Base-by-base conservation (phyloP, 192 early-diverging fungal genomes). In the Oehlia diaphana region DNA sequence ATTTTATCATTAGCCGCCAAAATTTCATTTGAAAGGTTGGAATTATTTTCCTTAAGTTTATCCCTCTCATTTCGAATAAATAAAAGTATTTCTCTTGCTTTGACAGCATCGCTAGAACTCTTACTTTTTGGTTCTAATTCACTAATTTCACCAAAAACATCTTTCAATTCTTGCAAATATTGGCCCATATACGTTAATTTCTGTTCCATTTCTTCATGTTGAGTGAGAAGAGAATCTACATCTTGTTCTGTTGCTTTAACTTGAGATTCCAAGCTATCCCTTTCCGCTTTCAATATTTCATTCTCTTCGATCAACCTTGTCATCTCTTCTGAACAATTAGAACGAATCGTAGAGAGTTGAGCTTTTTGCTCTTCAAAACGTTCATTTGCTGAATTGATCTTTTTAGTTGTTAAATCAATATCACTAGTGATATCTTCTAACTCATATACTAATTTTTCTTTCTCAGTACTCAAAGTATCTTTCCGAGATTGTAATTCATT, bases 401-500 rank as follows among this genome's bases (percentile, higher is more conserved):
- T 61, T 74, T 42, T 74, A 3, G 10, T 31, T 23, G 53, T 50
- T 21, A 61, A 0, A 23, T 74, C 73, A 13, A 42, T 62, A 33
- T 61, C 31, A 12, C 31, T 16, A 12, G 49, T 62, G 16, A 61
- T 14, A 16, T 61, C 28, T 3, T 62, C 53, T 5, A 74, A 10
- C 14, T 62, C 53, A 31, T 31, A 31, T 6, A 74, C 8, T 9
- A 74, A 58, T 39, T 62, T 74, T 28, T 74, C 50, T 28, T 37
- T 23, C 31, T 74, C 73, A 2, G 62, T 62, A 2, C 23, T 74
- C n/a, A 74, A 74, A 53, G n/a, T 23, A 53, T 62, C 58, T 61
- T 35, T 74, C 19, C 73, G 73, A 6, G 73, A 74, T 35, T 74
- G 50, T 37, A 74, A 74, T 74, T 62, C 73, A 61, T 61, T 74